Conservation (phyloP, 805 yeast species). For the Clavispora phyllophila region DNA sequence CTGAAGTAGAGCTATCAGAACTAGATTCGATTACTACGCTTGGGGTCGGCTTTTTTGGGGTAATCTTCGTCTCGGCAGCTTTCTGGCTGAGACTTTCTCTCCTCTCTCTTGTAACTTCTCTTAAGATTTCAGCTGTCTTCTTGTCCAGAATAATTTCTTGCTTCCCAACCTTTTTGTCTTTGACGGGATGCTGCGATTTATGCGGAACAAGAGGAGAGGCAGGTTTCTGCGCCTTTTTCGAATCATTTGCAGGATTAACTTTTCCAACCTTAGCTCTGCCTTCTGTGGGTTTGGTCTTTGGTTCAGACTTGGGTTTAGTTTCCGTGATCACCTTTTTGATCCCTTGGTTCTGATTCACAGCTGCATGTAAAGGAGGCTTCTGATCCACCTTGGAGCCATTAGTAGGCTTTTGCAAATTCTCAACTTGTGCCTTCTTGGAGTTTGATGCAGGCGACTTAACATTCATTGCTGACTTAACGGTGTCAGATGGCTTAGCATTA, state of each 20-base stretch:
- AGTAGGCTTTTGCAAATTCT: too few relatives aligned
- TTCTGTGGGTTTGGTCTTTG: background rate
- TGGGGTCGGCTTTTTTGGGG: background rate
- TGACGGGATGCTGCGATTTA: background rate
- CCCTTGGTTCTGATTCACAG: too few relatives aligned
- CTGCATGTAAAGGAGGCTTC: too few relatives aligned
- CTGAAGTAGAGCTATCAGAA: background rate
- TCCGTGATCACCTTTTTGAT: background rate
- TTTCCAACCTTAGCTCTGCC: background rate
- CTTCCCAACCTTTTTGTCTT: background rate
- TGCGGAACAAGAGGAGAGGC: background rate
- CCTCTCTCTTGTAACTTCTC: background rate
- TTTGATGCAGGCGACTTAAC: too few relatives aligned
- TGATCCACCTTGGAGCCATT: too few relatives aligned
- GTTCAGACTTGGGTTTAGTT: slow-evolving; percentile 5
- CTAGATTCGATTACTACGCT: background rate
- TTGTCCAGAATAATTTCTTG: background rate
- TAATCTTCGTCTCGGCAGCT: background rate
- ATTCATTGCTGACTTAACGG: too few relatives aligned
- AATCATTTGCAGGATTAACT: background rate
- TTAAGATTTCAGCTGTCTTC: background rate
- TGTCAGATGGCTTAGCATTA: too few relatives aligned
- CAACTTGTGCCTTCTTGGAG: too few relatives aligned
- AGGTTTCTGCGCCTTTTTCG: background rate
- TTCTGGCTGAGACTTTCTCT: background rate